Conservation (phyloP, 2,329 filamentous ascomycete species). For the Geosmithia putterillii region DNA sequence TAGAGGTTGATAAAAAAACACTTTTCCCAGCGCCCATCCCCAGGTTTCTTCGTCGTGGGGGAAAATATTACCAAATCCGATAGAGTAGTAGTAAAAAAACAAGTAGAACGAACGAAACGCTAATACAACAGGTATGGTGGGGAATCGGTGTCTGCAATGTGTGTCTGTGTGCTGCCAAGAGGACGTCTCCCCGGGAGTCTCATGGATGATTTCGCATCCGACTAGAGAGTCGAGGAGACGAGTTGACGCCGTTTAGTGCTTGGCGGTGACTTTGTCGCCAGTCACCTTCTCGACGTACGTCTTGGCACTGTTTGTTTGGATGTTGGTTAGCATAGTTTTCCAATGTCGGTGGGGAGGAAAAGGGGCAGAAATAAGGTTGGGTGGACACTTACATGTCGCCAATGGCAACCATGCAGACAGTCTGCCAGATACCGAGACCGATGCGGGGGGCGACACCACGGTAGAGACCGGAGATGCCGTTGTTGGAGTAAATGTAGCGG, state of each 20-base stretch:
- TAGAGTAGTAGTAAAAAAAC: no score
- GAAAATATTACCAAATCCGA: no score
- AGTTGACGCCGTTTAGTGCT: slow-evolving; percentile 39
- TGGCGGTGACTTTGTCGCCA: slow-evolving; percentile 50
- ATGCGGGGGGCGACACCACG: slow-evolving; percentile 90
- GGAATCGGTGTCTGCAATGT: no score
- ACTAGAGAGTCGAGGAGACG: neutral
- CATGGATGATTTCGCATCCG: slow-evolving; percentile 1
- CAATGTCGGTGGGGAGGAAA: neutral
- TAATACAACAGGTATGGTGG: no score
- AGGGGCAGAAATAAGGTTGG: neutral
- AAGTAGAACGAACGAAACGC: no score
- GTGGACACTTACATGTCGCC: slow-evolving; percentile 74
- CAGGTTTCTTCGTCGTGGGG: no score
- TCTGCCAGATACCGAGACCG: slow-evolving; percentile 96
- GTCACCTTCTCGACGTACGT: slow-evolving; percentile 55
- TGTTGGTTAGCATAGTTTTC: slow-evolving; percentile 4
- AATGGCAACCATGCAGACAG: slow-evolving; percentile 98
- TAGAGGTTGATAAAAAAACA: neutral
- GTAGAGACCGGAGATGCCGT: slow-evolving; percentile 87
- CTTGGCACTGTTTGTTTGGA: slow-evolving; percentile 45
- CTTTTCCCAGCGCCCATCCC: neutral
- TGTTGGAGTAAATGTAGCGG: slow-evolving; percentile 80
- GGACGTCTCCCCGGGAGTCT: no score
- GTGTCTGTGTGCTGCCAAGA: no score